Percentiles rank a stretch among this genome's conserved stretches.
Evolutionary conservation across 805 yeast species (phyloP).

Genomic region (Jamesozyma lodderae): DNA sequence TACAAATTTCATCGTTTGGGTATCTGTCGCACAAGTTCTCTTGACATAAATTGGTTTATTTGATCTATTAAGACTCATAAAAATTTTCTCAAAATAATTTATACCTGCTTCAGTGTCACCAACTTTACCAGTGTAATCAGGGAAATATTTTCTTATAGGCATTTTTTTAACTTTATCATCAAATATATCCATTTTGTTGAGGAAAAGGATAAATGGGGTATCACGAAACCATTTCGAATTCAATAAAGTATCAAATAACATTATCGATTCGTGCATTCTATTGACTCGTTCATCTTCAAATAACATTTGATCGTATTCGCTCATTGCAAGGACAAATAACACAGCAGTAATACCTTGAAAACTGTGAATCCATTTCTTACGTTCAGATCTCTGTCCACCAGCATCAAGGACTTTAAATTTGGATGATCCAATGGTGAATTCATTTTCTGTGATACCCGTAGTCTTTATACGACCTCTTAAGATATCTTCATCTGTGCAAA

Average conservation of each 20-base stretch:
- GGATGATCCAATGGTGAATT: slow-evolving; percentile 56
- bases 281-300: slow-evolving; percentile 86
- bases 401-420: slow-evolving; percentile 82
- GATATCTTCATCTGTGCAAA: slow-evolving; percentile 75
- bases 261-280: slow-evolving; percentile 83
- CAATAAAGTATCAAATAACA: slow-evolving; percentile 72
- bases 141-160: slow-evolving; percentile 66
- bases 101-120: slow-evolving; percentile 58
- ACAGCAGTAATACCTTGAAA: slow-evolving; percentile 86
- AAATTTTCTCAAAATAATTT: slow-evolving; percentile 60
- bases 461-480: slow-evolving; percentile 88
- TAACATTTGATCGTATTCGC: slow-evolving; percentile 86
- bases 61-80: slow-evolving; percentile 51
- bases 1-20: slow-evolving; percentile 80
- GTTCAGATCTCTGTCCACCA: slow-evolving; percentile 90
- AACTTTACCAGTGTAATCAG: slow-evolving; percentile 63
- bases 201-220: slow-evolving; percentile 81
- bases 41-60: slow-evolving; percentile 79
- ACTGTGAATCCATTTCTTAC: slow-evolving; percentile 92
- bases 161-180: slow-evolving; percentile 56
- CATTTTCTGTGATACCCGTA: slow-evolving; percentile 87
- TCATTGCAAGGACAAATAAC: slow-evolving; percentile 76
- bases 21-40: slow-evolving; percentile 92
- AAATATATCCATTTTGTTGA: slow-evolving; percentile 82
- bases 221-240: slow-evolving; percentile 77